Base-by-base conservation (phyloP, 176 grass and related monocot species). In the Urochloa ruziziensis region DNA sequence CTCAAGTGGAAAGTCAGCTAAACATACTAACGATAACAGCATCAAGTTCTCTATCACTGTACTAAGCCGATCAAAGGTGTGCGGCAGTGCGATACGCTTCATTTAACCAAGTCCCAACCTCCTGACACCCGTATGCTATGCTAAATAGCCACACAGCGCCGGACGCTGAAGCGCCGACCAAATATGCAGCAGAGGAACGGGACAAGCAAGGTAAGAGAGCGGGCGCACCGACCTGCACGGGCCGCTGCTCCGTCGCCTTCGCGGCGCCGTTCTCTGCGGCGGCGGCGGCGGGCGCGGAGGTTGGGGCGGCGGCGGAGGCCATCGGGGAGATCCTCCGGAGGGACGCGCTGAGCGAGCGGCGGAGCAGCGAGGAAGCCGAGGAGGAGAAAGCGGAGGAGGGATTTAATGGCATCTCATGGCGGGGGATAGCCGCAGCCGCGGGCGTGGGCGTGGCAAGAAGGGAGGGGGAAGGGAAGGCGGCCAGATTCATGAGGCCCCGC, bases 191-290 rank as follows among this genome's bases (percentile, higher is more conserved):
- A 58, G 64, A 32, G 19, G 33, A 46, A 30, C 19, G 14, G 0
- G 4, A 43, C 1, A 24, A 86, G 57, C 46, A 10, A 82, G 7
- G 27, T 9, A 33, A 35, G 30, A 34, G 23, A 21, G 15, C 77
- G n/a, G n/a, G n/a, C n/a, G n/a, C n/a, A n/a, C n/a, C 9, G 51
- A 91, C 90, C 90, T 92, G 90, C 6, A 92, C 73, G 2, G 86
- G 83, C 43, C 58, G 90, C 79, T 78, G 52, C 49, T 82, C 86
- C 72, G 25, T 2, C 48, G 60, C 19, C 82, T 80, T 83, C 4
- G 81, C 69, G 21, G 85, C 70, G 49, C 81, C 77, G 78, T 84
- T 66, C 7, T 66, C 39, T n/a, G n/a, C n/a, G n/a, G n/a, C n/a
- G 73, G 62, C 14, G 62, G 84, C 74, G 64, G 76, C 23, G 29